A percentile compares a stretch with the other conserved stretches of the same genome.
Evolutionary conservation across 495 filamentous ascomycete species (phyloP).

Genomic region (Penicillium manginii): DNA sequence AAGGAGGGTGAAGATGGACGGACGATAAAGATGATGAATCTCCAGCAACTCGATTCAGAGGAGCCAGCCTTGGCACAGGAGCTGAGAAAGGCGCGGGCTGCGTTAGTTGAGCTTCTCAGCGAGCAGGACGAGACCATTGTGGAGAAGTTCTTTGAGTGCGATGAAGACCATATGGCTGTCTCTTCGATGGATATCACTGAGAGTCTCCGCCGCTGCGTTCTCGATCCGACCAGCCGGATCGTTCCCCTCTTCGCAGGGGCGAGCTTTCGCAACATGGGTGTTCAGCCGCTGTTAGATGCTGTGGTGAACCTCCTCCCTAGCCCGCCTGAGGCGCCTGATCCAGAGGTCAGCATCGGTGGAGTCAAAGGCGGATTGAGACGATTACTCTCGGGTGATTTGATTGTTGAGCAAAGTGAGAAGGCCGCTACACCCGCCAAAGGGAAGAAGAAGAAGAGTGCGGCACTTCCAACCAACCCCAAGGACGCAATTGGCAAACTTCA

Average conservation of each 20-base stretch:
- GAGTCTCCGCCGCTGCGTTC: slow-evolving; percentile 73
- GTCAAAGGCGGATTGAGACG: slow-evolving; percentile 53
- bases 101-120: slow-evolving; percentile 79
- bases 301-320: slow-evolving; percentile 85
- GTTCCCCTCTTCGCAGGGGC: slow-evolving; percentile 91
- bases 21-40: slow-evolving; percentile 50
- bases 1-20: slow-evolving; percentile 69
- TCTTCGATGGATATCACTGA: slow-evolving; percentile 65
- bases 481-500: slow-evolving; percentile 69
- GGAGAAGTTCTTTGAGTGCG: slow-evolving; percentile 76
- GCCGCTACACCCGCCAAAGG: slow-evolving; percentile 38
- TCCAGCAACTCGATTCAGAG: slow-evolving; percentile 55
- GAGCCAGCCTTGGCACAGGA: slow-evolving; percentile 66
- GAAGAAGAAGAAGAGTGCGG: slow-evolving; percentile 47
- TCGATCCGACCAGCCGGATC: slow-evolving; percentile 57
- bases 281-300: slow-evolving; percentile 89
- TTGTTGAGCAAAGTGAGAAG: slow-evolving; percentile 44
- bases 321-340: slow-evolving; percentile 75
- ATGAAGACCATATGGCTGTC: slow-evolving; percentile 72
- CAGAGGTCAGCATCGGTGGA: slow-evolving; percentile 70
- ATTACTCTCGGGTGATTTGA: slow-evolving; percentile 55
- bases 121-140: slow-evolving; percentile 87
- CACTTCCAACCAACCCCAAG: slow-evolving; percentile 41
- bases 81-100: slow-evolving; percentile 72
- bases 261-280: slow-evolving; percentile 91